These are phyloP conservation scores for Taphrina flavorubra DNA, from an alignment of 1,139 yeast species.

Conservation along the genomic window DNA sequence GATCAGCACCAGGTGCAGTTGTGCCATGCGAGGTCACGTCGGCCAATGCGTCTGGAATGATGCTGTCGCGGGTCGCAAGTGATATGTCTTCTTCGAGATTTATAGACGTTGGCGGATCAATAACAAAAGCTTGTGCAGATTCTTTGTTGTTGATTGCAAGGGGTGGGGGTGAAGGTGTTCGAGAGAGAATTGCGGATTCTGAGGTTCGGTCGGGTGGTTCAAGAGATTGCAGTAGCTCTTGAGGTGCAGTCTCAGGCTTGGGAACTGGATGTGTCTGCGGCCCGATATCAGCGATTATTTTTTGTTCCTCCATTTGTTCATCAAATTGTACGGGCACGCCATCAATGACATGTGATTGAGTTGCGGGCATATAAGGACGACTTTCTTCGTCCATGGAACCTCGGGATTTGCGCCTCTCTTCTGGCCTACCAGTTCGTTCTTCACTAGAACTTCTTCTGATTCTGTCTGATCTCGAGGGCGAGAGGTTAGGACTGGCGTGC, in stretches of 20 bases:
- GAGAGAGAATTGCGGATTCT: slow-evolving; percentile 14
- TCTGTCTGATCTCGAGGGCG: slow-evolving; percentile 1
- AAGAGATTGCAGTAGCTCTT: slow-evolving; percentile 3
- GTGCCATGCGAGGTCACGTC: neutral
- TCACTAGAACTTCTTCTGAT: slow-evolving; percentile 22
- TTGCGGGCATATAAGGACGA: slow-evolving; percentile 34
- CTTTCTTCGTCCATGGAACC: slow-evolving; percentile 38
- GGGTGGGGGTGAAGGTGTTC: slow-evolving; percentile 30
- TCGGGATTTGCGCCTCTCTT: slow-evolving; percentile 23
- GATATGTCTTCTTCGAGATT: slow-evolving; percentile 17
- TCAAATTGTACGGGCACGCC: slow-evolving; percentile 23
- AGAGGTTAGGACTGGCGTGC: neutral
- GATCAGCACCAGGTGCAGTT: neutral
- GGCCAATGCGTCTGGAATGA: neutral
- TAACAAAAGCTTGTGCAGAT: neutral
- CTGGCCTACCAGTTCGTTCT: slow-evolving; percentile 10
- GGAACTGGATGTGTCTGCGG: slow-evolving; percentile 33
- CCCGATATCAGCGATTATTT: slow-evolving; percentile 38
- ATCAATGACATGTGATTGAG: slow-evolving; percentile 24
- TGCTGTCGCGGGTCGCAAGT: slow-evolving; percentile 4
- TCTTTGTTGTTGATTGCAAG: neutral
- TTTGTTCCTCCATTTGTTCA: slow-evolving; percentile 32
- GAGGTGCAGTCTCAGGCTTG: slow-evolving; percentile 28
- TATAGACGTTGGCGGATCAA: neutral
- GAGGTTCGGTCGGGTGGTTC: neutral